Evolutionary conservation across 2,329 filamentous ascomycete species (phyloP).

Genomic region (Aureobasidium leucospermi): DNA sequence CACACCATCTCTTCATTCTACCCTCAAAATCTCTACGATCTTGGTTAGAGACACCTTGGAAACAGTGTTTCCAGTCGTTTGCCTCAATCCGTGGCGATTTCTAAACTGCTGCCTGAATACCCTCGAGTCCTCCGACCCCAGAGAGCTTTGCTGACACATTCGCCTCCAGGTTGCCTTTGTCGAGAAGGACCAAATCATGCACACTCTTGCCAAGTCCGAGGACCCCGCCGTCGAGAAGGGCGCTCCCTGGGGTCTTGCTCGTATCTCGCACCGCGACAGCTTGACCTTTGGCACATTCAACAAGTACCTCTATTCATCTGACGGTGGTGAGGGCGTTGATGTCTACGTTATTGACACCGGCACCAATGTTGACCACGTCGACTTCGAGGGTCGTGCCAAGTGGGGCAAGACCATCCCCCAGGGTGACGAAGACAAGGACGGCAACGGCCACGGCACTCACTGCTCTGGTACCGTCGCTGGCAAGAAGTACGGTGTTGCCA

Average conservation of each 20-base stretch:
- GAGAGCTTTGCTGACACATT: slow-evolving; percentile 13
- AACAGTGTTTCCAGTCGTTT: not conserved
- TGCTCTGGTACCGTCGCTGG: slow-evolving; percentile 97
- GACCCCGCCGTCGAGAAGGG: slow-evolving; percentile 68
- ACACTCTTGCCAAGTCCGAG: slow-evolving; percentile 53
- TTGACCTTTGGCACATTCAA: slow-evolving; percentile 91
- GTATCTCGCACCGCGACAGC: slow-evolving; percentile 87
- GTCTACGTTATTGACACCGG: slow-evolving; percentile 98
- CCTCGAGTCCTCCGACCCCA: not conserved
- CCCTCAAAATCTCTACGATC: not conserved
- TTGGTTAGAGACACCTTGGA: not conserved
- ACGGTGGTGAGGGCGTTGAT: slow-evolving; percentile 94
- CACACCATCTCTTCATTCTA: not conserved
- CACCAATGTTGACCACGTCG: slow-evolving; percentile 86
- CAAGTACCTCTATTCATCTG: slow-evolving; percentile 89
- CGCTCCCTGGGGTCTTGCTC: slow-evolving; percentile 96
- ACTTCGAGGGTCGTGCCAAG: slow-evolving; percentile 90
- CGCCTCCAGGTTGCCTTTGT: slow-evolving; percentile 78
- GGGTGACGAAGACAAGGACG: slow-evolving; percentile 80
- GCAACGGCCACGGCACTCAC: slow-evolving; percentile 97
- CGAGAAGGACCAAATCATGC: slow-evolving; percentile 88
- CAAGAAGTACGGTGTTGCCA: slow-evolving; percentile 98
- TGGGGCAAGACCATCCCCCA: slow-evolving; percentile 96
- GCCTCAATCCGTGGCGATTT: not conserved
- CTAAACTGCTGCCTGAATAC: not conserved